Base-by-base conservation (phyloP, 192 early-diverging fungal genomes). In the Linnemannia schmuckeri region DNA sequence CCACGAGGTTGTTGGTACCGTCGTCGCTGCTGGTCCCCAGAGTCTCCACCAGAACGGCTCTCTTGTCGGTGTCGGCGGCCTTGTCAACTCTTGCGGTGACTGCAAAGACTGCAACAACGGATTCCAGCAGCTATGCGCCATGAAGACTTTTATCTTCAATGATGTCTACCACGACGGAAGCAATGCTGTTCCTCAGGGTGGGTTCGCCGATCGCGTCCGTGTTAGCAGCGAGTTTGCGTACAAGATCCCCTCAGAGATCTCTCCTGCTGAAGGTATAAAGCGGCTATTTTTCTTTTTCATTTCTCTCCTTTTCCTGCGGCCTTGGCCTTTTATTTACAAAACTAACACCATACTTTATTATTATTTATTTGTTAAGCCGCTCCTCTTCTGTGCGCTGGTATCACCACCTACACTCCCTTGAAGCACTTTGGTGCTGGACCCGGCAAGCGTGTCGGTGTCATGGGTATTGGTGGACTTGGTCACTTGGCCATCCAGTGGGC, bases 321-420 rank as follows among this genome's bases (percentile, higher is more conserved):
- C 57, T 27, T 63, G 6, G 57, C 24, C 24, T 63, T 63, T 10
- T 63, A 24, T 63, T 63, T 7, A 22, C 22, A 27, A 6, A 44
- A 44, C 9, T 10, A 44, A 44, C 42, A 63, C 24, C 15, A 15
- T 63, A 27, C 10, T 33, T 63, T 57, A n/a, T 57, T 57, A 0
- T 3, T 49, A 17, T 27, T 63, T 30, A n/a, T 30, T 66, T 13
- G 3, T 10, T 30, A 69, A 85, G 95, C 93, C n/a, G 94, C 96
- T 13, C 96, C 96, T 27, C 89, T 98, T 52, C 75, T 98, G 66
- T 98, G 97, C 88, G 97, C 96, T 49, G 97, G 96, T 44, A 88
- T 94, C 74, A 97, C 97, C 13, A 94, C 95, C 40, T 96, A 88
- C 74, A 30, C 83, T n/a, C 92, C 94, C n/a, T 85, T 96, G 22